These are phyloP conservation scores for Neurospora sp. DNA, from an alignment of 495 filamentous ascomycete genomes.

Conservation along the genomic window DNA sequence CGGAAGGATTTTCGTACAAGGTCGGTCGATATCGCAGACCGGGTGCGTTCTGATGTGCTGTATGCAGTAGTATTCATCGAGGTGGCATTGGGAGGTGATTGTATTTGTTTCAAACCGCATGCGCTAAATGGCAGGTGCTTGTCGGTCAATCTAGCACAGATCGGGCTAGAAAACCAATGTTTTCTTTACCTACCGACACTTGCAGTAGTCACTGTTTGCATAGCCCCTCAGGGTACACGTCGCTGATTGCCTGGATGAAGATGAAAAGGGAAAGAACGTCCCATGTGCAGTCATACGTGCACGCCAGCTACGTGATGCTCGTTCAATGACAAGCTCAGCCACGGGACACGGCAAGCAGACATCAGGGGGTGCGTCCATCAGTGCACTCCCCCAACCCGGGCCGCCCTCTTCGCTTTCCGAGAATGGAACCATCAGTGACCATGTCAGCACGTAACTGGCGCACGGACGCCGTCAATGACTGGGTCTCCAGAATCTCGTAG, in stretches of 20 bases:
- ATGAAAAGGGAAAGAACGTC: not conserved
- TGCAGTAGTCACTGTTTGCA: not conserved
- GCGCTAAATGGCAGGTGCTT: not conserved
- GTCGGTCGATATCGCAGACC: not conserved
- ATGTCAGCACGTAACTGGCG: not conserved
- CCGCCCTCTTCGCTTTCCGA: not conserved
- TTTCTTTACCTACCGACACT: not conserved
- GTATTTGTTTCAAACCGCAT: not conserved
- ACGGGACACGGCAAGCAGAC: not conserved
- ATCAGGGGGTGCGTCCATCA: not conserved
- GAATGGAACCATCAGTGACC: not conserved
- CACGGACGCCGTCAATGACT: not conserved
- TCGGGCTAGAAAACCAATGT: not conserved
- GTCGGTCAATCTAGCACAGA: not conserved
- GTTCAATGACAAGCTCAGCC: not conserved
- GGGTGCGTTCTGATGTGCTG: not conserved
- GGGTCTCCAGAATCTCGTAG: not conserved
- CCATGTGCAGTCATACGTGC: not conserved
- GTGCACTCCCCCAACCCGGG: not conserved
- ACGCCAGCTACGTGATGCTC: not conserved
- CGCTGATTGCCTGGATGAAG: not conserved
- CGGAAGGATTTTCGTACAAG: not conserved
- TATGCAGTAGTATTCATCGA: not conserved
- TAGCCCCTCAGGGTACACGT: not conserved
- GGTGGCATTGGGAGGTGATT: not conserved